These are phyloP conservation scores for Aphanomyces euteiches DNA, from an alignment of 352 stramenopile species.

Conservation along the genomic window DNA sequence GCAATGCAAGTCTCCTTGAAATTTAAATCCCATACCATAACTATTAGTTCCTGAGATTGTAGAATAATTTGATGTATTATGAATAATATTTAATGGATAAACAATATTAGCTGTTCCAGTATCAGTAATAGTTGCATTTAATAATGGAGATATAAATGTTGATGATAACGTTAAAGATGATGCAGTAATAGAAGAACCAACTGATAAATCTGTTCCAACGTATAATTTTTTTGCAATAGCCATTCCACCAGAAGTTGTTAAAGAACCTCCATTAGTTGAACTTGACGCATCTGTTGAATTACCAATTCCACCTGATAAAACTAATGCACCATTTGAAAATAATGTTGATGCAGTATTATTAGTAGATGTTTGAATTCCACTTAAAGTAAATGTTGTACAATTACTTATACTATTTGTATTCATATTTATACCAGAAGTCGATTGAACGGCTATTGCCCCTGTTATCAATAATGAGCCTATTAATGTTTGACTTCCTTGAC, in stretches of 20 bases:
- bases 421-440: slow-evolving; percentile 3
- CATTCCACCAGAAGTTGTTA: background rate
- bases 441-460: background rate
- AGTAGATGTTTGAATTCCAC: slow-evolving; percentile 7
- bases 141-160: slow-evolving; percentile 9
- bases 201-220: background rate
- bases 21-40: slow-evolving; percentile 17
- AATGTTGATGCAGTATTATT: slow-evolving; percentile 4
- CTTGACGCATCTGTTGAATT: slow-evolving; percentile 10
- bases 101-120: slow-evolving; percentile 20
- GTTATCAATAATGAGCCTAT: background rate
- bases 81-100: slow-evolving; percentile 15
- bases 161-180: slow-evolving; percentile 6
- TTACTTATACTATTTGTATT: slow-evolving; percentile 2
- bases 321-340: slow-evolving; percentile 5
- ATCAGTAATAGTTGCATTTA: slow-evolving; percentile 18
- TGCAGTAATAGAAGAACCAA: slow-evolving; percentile 2
- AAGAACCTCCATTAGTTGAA: slow-evolving; percentile 7
- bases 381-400: slow-evolving; percentile 5
- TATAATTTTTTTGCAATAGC: background rate
- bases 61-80: slow-evolving; percentile 5
- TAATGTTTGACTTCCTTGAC: slow-evolving; percentile 6
- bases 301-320: background rate
- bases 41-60: slow-evolving; percentile 12
- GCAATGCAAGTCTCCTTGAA: no score